Conservation (phyloP, 1,284 basidiomycete species). For the Anthracocystis setariae region DNA sequence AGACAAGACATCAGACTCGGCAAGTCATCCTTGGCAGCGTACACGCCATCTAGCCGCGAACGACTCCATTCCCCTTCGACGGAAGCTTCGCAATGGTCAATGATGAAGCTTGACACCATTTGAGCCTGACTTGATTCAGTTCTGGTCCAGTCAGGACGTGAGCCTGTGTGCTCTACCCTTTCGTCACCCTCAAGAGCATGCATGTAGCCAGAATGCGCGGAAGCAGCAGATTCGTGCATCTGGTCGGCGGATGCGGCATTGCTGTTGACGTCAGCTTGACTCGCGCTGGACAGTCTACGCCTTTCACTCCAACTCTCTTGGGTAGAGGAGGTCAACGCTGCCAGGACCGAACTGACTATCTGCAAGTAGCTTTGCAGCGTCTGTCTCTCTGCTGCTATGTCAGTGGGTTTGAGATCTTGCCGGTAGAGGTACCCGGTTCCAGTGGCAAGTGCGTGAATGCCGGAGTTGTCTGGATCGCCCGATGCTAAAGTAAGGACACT, state of each 20-base stretch:
- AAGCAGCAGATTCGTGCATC: not conserved
- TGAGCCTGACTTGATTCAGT: constrained; percentile 1
- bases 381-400: constrained; percentile 73
- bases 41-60: constrained; percentile 13
- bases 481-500: not conserved
- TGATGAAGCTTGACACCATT: constrained; percentile 21
- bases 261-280: not conserved
- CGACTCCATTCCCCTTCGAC: not conserved
- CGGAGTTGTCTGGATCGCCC: constrained; percentile 1
- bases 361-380: constrained; percentile 43
- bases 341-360: constrained; percentile 29
- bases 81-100: constrained; percentile 23
- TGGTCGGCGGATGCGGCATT: too few relatives aligned
- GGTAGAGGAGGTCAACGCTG: not conserved
- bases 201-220: too few relatives aligned
- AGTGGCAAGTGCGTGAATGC: not conserved
- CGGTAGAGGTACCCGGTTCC: constrained; percentile 75
- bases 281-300: constrained; percentile 10
- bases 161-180: not conserved
- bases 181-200: too few relatives aligned
- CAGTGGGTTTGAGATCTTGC: constrained; percentile 73
- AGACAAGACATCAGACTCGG: constrained; percentile 16
- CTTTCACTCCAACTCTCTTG: constrained; percentile 4
- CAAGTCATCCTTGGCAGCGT: constrained; percentile 5
- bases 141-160: constrained; percentile 5